Evolutionary conservation across 371 early-diverging fungal genomes (phyloP), one percentile per base, ranked within the genome.

Genomic region (Mortierella sp.): DNA sequence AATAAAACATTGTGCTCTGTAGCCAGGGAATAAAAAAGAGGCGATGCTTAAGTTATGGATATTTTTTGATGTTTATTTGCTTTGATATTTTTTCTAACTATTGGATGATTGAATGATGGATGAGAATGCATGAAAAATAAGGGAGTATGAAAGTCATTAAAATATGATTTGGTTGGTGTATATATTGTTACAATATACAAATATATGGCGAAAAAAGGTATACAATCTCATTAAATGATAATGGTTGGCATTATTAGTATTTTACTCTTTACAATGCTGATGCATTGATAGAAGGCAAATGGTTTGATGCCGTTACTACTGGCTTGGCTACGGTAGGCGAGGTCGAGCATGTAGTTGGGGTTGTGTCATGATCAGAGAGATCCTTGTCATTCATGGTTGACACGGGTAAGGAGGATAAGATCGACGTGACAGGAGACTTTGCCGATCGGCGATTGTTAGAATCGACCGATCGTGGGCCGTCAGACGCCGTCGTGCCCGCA

Each of bases 311-410:
- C 18, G 58, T 45, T 9, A 26, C 35, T 39, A 47, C 26, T 43
- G 57, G 43, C 49, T 59, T 58, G 59, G 40, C 35, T 11, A 54
- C 49, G 28, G 45, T 32, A 30, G 69, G 69, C 9, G 69, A 61
- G 12, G 62, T 62, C 4, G 69, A 68, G n/a, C 52, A 68, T 22
- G 69, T 40, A 18, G 66, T 66, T 24, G 66, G 62, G 47, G 51
- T 24, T 51, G 69, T 68, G 8, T 68, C 69, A 35, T 49, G 61
- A 40, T 68, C 69, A 12, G 69, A 68, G 28, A 62, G 22, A 18
- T 68, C 69, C 37, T 61, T 68, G 14, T 68, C 69, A 35, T 68
- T 43, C 35, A 55, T 24, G 24, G 40, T 57, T 6, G 69, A 68
- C 47, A 68, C 30, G 14, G 62, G 69, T 22, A 62, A 26, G 4